phyloP scores from a whole-genome alignment of 2,329 filamentous ascomycete species.

The Orbilia quercus region DNA sequence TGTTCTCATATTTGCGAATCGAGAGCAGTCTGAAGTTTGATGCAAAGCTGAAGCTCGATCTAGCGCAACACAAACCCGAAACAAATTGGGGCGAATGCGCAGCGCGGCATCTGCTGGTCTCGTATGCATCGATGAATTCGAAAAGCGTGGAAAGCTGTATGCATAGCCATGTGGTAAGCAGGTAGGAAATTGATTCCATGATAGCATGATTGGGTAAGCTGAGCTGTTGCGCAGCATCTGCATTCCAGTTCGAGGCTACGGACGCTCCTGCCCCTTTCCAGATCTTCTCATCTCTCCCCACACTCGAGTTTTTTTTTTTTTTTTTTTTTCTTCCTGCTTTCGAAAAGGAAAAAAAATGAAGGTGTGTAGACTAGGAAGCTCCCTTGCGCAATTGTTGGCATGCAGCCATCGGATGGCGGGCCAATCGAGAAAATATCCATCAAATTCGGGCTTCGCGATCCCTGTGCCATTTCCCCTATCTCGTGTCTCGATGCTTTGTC shows the following conservation, averaged over 20 bases:
- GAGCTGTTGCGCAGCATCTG: neutral
- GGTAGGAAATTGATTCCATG: neutral
- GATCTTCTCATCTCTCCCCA: neutral
- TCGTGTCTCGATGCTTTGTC: constrained; percentile 16
- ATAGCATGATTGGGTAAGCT: neutral
- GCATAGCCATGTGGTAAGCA: no score
- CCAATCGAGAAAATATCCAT: constrained; percentile 40
- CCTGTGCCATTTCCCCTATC: constrained; percentile 33
- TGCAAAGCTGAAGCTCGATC: no score
- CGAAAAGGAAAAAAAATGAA: neutral
- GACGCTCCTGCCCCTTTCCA: constrained; percentile 4
- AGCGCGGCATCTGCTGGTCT: no score
- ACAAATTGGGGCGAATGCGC: no score
- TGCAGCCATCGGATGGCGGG: constrained; percentile 39
- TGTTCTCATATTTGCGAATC: no score
- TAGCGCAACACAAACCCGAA: no score
- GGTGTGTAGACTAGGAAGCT: neutral
- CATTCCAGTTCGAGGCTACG: neutral
- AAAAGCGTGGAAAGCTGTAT: no score
- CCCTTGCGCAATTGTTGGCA: constrained; percentile 15
- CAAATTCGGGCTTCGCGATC: constrained; percentile 17
- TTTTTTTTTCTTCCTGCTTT: no score
- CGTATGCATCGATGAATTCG: no score
- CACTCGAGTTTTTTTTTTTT: no score
- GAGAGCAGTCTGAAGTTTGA: no score